phyloP scores from a whole-genome alignment of 192 early-diverging fungal species.

The Paraglomus occultum region DNA sequence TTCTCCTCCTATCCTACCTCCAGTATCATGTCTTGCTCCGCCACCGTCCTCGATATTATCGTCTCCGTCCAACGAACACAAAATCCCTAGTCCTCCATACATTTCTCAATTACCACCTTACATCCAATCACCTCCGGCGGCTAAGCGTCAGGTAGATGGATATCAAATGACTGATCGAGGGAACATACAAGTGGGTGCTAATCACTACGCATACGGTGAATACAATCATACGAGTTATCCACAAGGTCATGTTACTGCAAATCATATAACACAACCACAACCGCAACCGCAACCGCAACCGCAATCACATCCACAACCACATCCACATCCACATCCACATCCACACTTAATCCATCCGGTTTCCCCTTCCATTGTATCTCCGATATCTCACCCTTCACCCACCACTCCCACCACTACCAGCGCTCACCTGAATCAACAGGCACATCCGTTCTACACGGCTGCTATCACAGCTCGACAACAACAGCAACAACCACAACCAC shows the following conservation, averaged over 20 bases:
- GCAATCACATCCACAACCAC: background rate
- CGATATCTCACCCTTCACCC: background rate
- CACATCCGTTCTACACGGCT: background rate
- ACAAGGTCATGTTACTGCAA: background rate
- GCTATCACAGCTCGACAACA: background rate
- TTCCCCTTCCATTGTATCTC: no score
- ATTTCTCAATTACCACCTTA: background rate
- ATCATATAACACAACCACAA: background rate
- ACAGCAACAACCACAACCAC: background rate
- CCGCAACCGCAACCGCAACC: background rate
- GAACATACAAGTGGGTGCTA: background rate
- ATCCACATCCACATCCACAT: background rate
- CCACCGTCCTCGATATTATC: background rate
- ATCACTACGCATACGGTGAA: constrained; percentile 9
- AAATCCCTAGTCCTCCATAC: constrained; percentile 3
- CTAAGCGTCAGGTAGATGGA: background rate
- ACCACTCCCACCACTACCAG: background rate
- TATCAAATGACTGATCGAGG: no score
- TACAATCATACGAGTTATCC: background rate
- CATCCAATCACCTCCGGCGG: background rate
- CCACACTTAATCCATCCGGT: no score
- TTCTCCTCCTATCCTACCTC: constrained; percentile 28
- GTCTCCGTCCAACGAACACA: background rate
- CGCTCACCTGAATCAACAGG: background rate
- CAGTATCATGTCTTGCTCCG: constrained; percentile 31